Evolutionary conservation across 345 rosid species (phyloP).

Genomic region (Boechera divaricarpa): DNA sequence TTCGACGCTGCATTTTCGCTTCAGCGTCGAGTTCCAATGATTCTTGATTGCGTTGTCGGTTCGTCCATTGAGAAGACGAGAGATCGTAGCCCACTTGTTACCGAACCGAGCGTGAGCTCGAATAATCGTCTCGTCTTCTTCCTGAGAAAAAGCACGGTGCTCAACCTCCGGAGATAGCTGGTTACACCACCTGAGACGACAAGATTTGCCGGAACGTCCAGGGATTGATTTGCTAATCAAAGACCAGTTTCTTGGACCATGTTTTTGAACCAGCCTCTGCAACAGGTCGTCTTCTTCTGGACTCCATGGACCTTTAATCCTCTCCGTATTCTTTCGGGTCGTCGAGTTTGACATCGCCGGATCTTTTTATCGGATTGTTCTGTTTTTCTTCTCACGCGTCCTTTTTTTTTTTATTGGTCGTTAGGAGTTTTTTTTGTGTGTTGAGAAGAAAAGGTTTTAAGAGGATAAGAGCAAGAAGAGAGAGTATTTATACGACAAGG

Average conservation of each 20-base stretch:
- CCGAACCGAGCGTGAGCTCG: slow-evolving; percentile 87
- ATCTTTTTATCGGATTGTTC: slow-evolving; percentile 19
- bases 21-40: slow-evolving; percentile 96
- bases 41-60: slow-evolving; percentile 95
- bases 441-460: slow-evolving; percentile 30
- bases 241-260: slow-evolving; percentile 96
- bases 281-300: slow-evolving; percentile 92
- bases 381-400: not conserved
- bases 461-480: slow-evolving; percentile 44
- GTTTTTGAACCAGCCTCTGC: slow-evolving; percentile 64
- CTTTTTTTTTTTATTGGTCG: not conserved
- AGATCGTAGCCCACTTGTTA: slow-evolving; percentile 97
- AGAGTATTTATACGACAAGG: slow-evolving; percentile 43
- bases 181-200: slow-evolving; percentile 94
- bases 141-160: slow-evolving; percentile 75
- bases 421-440: not conserved
- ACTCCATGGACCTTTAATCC: slow-evolving; percentile 98
- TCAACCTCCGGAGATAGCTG: slow-evolving; percentile 95
- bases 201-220: slow-evolving; percentile 90
- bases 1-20: slow-evolving; percentile 66
- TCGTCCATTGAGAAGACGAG: slow-evolving; percentile 86
- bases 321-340: slow-evolving; percentile 56
- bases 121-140: slow-evolving; percentile 81
- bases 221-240: slow-evolving; percentile 91
- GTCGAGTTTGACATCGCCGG: slow-evolving; percentile 38